A percentile compares a stretch with the other conserved stretches of the same genome.
These are phyloP conservation scores for Colletotrichum plurivorum DNA, from an alignment of 2,329 filamentous ascomycete genomes.

Conservation along the genomic window DNA sequence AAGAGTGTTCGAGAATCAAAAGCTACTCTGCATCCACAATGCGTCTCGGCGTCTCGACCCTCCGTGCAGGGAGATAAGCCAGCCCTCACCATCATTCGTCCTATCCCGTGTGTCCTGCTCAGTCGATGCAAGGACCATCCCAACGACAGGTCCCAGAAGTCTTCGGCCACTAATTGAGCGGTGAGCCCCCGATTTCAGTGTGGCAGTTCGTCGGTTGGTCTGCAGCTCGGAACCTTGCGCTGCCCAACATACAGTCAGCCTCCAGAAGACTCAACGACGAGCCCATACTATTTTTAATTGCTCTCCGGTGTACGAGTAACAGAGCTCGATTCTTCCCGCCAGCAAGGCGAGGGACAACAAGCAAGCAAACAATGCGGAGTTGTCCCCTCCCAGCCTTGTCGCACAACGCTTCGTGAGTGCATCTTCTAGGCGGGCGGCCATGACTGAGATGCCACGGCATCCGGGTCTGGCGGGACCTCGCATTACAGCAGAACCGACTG, in stretches of 20 bases:
- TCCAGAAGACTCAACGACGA: slow-evolving; percentile 13
- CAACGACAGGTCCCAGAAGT: slow-evolving; percentile 8
- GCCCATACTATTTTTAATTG: slow-evolving; percentile 13
- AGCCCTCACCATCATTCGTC: slow-evolving; percentile 2
- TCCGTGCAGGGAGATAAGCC: background rate
- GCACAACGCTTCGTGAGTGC: background rate
- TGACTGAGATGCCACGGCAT: slow-evolving; percentile 1
- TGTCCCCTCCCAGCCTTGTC: background rate
- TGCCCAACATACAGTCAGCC: background rate
- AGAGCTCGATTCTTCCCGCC: no score
- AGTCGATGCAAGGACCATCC: slow-evolving; percentile 18
- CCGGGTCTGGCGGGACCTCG: background rate
- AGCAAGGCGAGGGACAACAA: no score
- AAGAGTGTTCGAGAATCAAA: background rate
- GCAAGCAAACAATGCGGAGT: background rate
- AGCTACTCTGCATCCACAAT: background rate
- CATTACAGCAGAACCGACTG: slow-evolving; percentile 9
- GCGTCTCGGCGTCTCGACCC: slow-evolving; percentile 13
- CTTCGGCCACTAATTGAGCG: background rate
- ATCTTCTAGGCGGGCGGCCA: slow-evolving; percentile 2
- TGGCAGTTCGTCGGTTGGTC: slow-evolving; percentile 1
- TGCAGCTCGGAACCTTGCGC: slow-evolving; percentile 10
- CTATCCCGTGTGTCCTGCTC: background rate
- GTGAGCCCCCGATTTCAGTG: slow-evolving; percentile 1
- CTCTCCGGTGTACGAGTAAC: background rate